phyloP scores from a whole-genome alignment of 768 basidiomycete species.

The Tricholoma sp. region DNA sequence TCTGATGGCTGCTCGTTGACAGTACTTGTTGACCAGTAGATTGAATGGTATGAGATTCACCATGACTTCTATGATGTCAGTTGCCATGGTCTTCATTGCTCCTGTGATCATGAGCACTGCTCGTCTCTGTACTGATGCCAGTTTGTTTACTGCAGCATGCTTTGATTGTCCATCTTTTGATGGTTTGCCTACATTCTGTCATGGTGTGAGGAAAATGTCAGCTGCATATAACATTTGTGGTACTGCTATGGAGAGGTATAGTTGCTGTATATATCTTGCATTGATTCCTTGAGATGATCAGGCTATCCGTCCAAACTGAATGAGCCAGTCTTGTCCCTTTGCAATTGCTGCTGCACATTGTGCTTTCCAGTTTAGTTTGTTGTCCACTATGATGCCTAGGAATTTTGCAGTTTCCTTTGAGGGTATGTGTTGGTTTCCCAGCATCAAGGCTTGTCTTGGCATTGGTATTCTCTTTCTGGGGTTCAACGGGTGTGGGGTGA shows the following conservation, averaged over 20 bases:
- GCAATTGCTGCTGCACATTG: background rate
- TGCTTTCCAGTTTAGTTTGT: slow-evolving; percentile 9
- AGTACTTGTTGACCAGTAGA: too few relatives aligned
- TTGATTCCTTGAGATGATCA: slow-evolving; percentile 6
- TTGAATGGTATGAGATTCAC: too few relatives aligned
- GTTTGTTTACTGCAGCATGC: background rate
- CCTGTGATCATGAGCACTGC: too few relatives aligned
- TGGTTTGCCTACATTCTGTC: background rate
- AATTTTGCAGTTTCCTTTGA: too few relatives aligned
- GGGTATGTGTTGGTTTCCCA: background rate
- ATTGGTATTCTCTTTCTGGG: too few relatives aligned
- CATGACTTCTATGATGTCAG: slow-evolving; percentile 2
- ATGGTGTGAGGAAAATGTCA: slow-evolving; percentile 2
- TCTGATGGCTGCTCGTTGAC: too few relatives aligned
- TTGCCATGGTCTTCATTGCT: slow-evolving; percentile 6
- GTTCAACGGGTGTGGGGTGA: too few relatives aligned
- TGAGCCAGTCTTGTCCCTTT: slow-evolving; percentile 16
- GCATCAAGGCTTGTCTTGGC: too few relatives aligned
- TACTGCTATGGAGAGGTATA: too few relatives aligned
- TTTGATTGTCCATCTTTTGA: background rate
- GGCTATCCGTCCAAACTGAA: slow-evolving; percentile 17
- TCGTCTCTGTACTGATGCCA: slow-evolving; percentile 1
- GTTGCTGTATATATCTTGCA: too few relatives aligned
- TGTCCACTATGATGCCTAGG: too few relatives aligned
- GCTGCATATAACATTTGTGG: too few relatives aligned